A percentile compares a stretch with the other conserved stretches of the same genome.
Evolutionary conservation across 257 asterid species (phyloP).

Genomic region (Fraxinus quadrangulata): DNA sequence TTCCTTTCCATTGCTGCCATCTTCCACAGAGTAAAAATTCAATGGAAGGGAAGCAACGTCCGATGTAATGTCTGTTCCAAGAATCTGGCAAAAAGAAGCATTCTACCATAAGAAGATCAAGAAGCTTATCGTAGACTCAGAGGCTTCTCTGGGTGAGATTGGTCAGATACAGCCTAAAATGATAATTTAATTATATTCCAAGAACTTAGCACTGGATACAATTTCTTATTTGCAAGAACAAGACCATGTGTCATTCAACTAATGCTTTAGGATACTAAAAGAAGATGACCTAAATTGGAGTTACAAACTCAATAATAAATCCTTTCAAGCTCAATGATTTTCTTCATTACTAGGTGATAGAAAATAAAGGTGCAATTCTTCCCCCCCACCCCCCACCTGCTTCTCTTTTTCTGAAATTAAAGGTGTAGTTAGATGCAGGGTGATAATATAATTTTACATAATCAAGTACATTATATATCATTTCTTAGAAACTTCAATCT

Average conservation of each 20-base stretch:
- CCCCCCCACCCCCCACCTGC: no score
- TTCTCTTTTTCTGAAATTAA: not conserved
- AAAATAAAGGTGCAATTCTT: not conserved
- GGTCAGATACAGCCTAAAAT: not conserved
- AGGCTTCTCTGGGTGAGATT: not conserved
- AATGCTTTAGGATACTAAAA: not conserved
- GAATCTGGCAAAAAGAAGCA: constrained; percentile 54
- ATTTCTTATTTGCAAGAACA: not conserved
- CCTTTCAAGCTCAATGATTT: not conserved
- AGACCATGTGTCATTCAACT: not conserved
- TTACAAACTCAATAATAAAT: not conserved
- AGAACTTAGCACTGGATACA: no score
- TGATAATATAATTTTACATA: not conserved
- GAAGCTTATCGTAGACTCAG: not conserved
- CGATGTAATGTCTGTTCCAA: constrained; percentile 48
- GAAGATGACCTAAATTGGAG: not conserved
- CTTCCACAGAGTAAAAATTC: constrained; percentile 36
- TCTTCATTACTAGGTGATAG: not conserved
- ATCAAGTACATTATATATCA: not conserved
- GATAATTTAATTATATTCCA: not conserved
- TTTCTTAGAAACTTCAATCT: not conserved
- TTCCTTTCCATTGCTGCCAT: constrained; percentile 45
- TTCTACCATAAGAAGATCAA: constrained; percentile 3
- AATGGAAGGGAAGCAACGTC: constrained; percentile 43
- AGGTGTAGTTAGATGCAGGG: not conserved